phyloP scores from a whole-genome alignment of 495 filamentous ascomycete genomes.

The Lasiosphaeris hirsuta region DNA sequence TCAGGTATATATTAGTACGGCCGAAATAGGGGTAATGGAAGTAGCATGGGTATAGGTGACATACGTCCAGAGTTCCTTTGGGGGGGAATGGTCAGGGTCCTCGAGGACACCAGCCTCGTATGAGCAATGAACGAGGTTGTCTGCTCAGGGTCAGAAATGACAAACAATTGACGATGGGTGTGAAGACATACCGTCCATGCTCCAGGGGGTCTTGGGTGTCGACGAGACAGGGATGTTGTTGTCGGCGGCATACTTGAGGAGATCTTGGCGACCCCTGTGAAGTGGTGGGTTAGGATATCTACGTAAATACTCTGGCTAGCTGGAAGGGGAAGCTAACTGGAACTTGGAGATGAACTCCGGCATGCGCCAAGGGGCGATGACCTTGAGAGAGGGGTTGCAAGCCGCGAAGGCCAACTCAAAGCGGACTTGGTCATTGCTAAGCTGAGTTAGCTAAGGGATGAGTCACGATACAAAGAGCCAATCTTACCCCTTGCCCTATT shows the following conservation, averaged over 20 bases:
- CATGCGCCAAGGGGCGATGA: constrained; percentile 87
- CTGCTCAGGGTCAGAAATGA: constrained; percentile 22
- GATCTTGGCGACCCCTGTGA: constrained; percentile 67
- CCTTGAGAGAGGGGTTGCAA: constrained; percentile 70
- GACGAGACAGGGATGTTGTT: constrained; percentile 81
- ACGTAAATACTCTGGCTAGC: too few relatives aligned
- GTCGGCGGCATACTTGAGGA: constrained; percentile 79
- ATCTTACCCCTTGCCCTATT: constrained; percentile 12
- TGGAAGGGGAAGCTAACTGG: constrained; percentile 29
- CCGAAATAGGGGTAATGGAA: not conserved
- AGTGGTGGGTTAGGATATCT: not conserved
- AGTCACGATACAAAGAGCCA: too few relatives aligned
- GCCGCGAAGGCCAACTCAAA: constrained; percentile 55
- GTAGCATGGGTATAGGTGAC: not conserved
- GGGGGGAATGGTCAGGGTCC: constrained; percentile 61
- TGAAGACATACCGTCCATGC: constrained; percentile 53
- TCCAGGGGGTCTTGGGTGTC: constrained; percentile 79
- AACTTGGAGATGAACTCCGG: constrained; percentile 81
- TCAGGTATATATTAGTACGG: not conserved
- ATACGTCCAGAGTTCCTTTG: constrained; percentile 77
- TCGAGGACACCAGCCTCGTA: constrained; percentile 86
- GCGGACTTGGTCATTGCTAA: constrained; percentile 57
- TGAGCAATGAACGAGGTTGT: constrained; percentile 86
- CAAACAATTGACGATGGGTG: too few relatives aligned
- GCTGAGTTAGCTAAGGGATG: not conserved